A percentile compares a stretch with the other conserved stretches of the same genome.
phyloP scores from a whole-genome alignment of 352 stramenopile genomes.

The Albugo laibachii region DNA sequence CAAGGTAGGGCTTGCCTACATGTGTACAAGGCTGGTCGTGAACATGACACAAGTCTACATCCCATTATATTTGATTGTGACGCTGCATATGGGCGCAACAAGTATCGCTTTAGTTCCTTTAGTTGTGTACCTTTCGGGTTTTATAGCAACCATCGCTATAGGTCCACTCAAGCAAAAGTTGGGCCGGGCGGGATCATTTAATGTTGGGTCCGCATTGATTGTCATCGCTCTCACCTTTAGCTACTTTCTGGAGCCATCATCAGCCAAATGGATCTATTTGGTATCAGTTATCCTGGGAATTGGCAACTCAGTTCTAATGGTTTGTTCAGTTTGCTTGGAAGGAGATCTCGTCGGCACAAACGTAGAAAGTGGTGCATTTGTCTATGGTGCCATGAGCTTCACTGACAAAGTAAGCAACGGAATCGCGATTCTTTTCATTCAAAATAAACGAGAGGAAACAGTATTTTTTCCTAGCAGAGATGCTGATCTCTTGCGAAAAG shows the following conservation, averaged over 20 bases:
- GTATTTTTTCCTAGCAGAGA: constrained; percentile 30
- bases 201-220: constrained; percentile 28
- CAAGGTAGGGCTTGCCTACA: constrained; percentile 70
- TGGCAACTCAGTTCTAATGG: constrained; percentile 78
- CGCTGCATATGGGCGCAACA: constrained; percentile 63
- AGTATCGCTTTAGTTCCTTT: constrained; percentile 70
- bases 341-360: constrained; percentile 67
- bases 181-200: constrained; percentile 48
- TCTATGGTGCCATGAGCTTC: constrained; percentile 77
- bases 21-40: constrained; percentile 71
- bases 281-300: constrained; percentile 55
- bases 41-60: constrained; percentile 79
- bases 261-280: constrained; percentile 44
- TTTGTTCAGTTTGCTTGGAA: constrained; percentile 66
- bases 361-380: constrained; percentile 64
- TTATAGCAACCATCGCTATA: constrained; percentile 57
- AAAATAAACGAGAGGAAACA: constrained; percentile 59
- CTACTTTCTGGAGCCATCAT: constrained; percentile 36
- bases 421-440: constrained; percentile 57
- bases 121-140: constrained; percentile 66
- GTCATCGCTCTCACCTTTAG: constrained; percentile 24
- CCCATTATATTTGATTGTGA: constrained; percentile 73
- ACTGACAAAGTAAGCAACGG: constrained; percentile 78
- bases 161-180: constrained; percentile 53
- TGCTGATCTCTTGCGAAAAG: constrained; percentile 43